Evolutionary conservation across 2,329 filamentous ascomycete genomes (phyloP).

Genomic region (Penicillium sclerotiorum): DNA sequence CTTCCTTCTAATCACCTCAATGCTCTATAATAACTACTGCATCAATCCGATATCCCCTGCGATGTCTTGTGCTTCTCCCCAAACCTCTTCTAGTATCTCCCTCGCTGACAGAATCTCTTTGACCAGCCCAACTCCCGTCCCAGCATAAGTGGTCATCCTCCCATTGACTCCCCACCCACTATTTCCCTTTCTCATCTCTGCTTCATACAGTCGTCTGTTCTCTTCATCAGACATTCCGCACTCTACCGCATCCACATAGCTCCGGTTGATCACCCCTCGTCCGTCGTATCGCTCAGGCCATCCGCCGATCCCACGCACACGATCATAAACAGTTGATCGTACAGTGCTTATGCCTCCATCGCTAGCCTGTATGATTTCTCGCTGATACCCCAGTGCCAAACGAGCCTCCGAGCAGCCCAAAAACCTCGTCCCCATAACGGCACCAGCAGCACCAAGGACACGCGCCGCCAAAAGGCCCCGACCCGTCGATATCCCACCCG

Average conservation of each 20-base stretch:
- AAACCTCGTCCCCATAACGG: background rate
- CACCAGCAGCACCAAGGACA: background rate
- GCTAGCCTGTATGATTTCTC: conserved; percentile 43
- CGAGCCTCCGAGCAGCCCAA: background rate
- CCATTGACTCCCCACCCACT: conserved; percentile 56
- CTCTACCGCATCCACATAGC: conserved; percentile 48
- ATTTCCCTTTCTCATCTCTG: conserved; percentile 47
- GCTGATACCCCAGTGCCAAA: background rate
- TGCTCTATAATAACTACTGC: background rate
- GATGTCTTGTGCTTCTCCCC: background rate
- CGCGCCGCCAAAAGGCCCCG: background rate
- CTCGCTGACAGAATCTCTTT: conserved; percentile 52
- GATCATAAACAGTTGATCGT: conserved; percentile 57
- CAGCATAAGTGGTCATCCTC: conserved; percentile 65
- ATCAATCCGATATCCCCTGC: background rate
- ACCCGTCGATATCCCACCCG: background rate
- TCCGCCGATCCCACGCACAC: conserved; percentile 55
- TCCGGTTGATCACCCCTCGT: conserved; percentile 61
- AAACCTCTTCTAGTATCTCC: conserved; percentile 43
- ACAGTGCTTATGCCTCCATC: conserved; percentile 58
- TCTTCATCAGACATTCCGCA: conserved; percentile 32
- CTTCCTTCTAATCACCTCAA: too few species aligned
- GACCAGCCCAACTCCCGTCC: conserved; percentile 63
- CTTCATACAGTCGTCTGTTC: background rate
- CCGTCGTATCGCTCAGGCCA: conserved; percentile 63